Evolutionary conservation across 768 basidiomycete species (phyloP), one percentile per base, ranked within the genome.

Genomic region (Phaeotremella fagi): DNA sequence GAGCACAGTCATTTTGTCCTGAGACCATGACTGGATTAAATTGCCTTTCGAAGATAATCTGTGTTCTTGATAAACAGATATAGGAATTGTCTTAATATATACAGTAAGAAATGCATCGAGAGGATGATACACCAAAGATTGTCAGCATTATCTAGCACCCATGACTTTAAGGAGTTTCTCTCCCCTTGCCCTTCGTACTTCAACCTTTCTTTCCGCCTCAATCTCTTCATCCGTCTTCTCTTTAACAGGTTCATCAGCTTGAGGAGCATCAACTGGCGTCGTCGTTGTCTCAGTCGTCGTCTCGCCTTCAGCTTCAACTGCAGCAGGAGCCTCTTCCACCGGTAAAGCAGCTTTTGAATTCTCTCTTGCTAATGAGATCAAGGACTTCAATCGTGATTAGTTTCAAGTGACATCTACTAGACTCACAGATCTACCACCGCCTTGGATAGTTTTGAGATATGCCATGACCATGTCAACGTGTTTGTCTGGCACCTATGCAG

Each of bases 361-460:
- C 22, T 41, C 38, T 20, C 18, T 41, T 12, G 38, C 38, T 6
- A 41, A 20, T 11, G 38, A 12, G 6, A 41, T 41, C 38, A 41
- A 18, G 20, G 7, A 6, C 38, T 41, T 6, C 22, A 20, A 41
- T 33, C 9, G 31, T 33, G 16, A 33, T 33, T 16, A 33, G 31
- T 33, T 7, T 22, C 38, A 41, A 41, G 11, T 12, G 33, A 14
- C 38, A 41, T 11, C 38, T 41, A 20, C 9, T 15, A n/a, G 4
- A 58, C 61, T 58, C 37, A 65, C 66, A 18, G 38, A 41, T 31
- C 60, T 48, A 22, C 57, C 59, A 29, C 29, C 53, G n/a, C 61
- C 66, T 36, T 63, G 58, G 22, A 57, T 45, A n/a, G 67, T 69
- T 35, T 61, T 61, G 18, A 69, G 42, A 49, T 69, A 69, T 9